Evolutionary conservation across 106 monocot genomes (phyloP).

Genomic region (Gastrodia elata): DNA sequence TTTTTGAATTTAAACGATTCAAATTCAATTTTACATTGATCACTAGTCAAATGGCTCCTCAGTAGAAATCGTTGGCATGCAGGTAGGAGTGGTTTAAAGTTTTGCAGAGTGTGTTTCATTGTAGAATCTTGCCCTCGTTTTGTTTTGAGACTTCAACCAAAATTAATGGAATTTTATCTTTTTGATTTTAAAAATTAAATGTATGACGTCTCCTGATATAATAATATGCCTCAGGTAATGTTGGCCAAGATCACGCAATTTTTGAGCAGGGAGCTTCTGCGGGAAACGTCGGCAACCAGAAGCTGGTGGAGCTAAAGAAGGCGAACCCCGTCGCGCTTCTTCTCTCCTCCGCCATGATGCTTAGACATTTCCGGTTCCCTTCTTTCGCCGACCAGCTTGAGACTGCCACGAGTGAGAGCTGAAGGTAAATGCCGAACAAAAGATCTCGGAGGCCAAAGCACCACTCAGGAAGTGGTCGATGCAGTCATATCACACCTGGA

Average conservation of each 20-base stretch:
- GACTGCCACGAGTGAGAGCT: slow-evolving; percentile 7
- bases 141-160: no score
- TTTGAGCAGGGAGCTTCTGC: slow-evolving; percentile 50
- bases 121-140: no score
- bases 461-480: slow-evolving; percentile 15
- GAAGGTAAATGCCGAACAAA: slow-evolving; percentile 16
- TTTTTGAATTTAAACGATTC: no score
- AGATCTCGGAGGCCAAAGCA: slow-evolving; percentile 13
- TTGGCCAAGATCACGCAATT: slow-evolving; percentile 36
- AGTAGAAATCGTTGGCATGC: no score
- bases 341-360: slow-evolving; percentile 46
- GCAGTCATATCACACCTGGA: slow-evolving; percentile 10
- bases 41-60: no score
- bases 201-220: background rate
- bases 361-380: slow-evolving; percentile 40
- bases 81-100: no score
- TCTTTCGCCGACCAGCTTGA: slow-evolving; percentile 37
- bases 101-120: no score
- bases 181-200: no score
- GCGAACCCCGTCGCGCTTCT: slow-evolving; percentile 40
- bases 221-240: slow-evolving; percentile 22
- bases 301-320: slow-evolving; percentile 28
- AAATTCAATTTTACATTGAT: no score
- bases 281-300: slow-evolving; percentile 33
- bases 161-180: no score